Evolutionary conservation across 1,139 yeast species (phyloP).

Genomic region (Yamadazyma kanchanaburiensis): DNA sequence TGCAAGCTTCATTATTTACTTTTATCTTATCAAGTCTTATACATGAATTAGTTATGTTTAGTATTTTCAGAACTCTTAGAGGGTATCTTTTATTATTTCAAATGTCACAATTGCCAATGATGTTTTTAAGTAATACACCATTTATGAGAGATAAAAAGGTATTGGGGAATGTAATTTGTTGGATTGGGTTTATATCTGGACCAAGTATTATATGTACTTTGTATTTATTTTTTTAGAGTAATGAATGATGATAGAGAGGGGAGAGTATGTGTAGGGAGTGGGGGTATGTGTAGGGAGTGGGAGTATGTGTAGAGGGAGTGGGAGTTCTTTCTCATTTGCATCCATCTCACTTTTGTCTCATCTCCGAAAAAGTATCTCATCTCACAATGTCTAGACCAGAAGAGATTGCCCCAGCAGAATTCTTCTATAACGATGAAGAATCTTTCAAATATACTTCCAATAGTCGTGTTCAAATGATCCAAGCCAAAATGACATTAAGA

Average conservation of each 20-base stretch:
- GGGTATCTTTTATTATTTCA: slow-evolving; percentile 79
- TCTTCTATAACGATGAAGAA: slow-evolving; percentile 88
- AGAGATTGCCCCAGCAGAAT: slow-evolving; percentile 95
- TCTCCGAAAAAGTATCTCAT: too few species aligned
- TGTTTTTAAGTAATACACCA: slow-evolving; percentile 49
- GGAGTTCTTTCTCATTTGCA: too few species aligned
- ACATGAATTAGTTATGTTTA: slow-evolving; percentile 92
- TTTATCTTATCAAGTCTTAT: slow-evolving; percentile 77
- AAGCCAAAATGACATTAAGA: slow-evolving; percentile 94
- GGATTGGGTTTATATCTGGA: slow-evolving; percentile 90
- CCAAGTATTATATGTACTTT: slow-evolving; percentile 87
- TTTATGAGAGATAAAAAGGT: slow-evolving; percentile 52
- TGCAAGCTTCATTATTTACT: slow-evolving; percentile 73
- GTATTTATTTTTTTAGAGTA: slow-evolving; percentile 67
- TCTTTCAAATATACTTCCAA: slow-evolving; percentile 87
- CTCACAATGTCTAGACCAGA: slow-evolving; percentile 89
- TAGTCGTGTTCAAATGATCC: slow-evolving; percentile 96
- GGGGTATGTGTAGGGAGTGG: too few species aligned
- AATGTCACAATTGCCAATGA: slow-evolving; percentile 76
- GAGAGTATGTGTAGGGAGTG: too few species aligned
- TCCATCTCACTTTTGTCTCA: background rate
- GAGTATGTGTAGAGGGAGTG: too few species aligned
- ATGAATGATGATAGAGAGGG: too few species aligned
- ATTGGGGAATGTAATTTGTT: slow-evolving; percentile 79
- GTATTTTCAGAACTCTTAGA: slow-evolving; percentile 73